phyloP scores from a whole-genome alignment of 768 basidiomycete genomes.

The Macrolepiota albuminosa region DNA sequence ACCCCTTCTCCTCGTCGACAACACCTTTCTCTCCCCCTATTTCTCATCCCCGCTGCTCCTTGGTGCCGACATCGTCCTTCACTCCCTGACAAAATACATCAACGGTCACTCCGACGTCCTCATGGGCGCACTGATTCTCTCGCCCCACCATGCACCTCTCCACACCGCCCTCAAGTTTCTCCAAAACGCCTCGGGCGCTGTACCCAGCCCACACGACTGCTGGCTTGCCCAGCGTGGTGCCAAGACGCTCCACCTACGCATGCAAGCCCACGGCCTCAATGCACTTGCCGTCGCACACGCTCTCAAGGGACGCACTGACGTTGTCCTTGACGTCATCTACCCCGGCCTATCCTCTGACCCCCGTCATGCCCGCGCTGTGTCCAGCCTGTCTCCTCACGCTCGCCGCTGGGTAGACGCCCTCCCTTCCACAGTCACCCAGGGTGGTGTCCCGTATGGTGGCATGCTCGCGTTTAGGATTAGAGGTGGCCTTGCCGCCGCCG shows the following conservation, averaged over 20 bases:
- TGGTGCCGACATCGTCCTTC: constrained; percentile 82
- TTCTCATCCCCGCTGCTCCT: constrained; percentile 83
- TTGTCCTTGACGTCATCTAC: constrained; percentile 79
- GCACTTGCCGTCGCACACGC: constrained; percentile 70
- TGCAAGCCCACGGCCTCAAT: constrained; percentile 82
- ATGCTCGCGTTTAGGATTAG: constrained; percentile 80
- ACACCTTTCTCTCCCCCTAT: constrained; percentile 92
- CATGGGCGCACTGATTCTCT: constrained; percentile 80
- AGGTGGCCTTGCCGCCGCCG: constrained; percentile 53
- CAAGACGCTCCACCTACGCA: constrained; percentile 87
- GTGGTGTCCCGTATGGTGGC: constrained; percentile 84
- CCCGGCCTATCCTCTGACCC: constrained; percentile 73
- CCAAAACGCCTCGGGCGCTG: constrained; percentile 84
- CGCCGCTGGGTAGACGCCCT: constrained; percentile 48
- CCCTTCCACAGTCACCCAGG: constrained; percentile 21
- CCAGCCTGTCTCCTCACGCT: constrained; percentile 65
- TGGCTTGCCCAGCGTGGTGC: constrained; percentile 89
- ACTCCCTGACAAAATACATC: constrained; percentile 86
- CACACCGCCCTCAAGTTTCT: constrained; percentile 70
- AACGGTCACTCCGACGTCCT: constrained; percentile 94
- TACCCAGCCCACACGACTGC: constrained; percentile 81
- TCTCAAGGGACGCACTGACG: constrained; percentile 48
- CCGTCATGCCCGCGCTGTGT: constrained; percentile 59
- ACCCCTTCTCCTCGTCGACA: constrained; percentile 87
- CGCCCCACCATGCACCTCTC: constrained; percentile 45